Percentiles rank a stretch among this genome's conserved stretches.
Evolutionary conservation across 202 grass and related monocot genomes (phyloP).

Genomic region (Setaria viridis): DNA sequence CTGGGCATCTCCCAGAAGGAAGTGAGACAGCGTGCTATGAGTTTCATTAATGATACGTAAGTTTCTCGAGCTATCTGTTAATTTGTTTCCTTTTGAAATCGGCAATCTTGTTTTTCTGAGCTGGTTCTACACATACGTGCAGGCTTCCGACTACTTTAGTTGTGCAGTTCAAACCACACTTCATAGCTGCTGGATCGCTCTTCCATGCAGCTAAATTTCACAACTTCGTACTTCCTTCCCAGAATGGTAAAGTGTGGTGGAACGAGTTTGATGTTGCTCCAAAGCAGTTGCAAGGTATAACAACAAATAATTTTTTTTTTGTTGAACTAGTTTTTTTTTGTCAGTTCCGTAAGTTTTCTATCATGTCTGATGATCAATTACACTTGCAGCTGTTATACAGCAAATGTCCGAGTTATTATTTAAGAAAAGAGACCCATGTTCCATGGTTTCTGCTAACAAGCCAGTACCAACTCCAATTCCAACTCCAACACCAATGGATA

Average conservation of each 20-base stretch:
- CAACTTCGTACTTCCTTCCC: slow-evolving; percentile 46
- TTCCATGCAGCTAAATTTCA: slow-evolving; percentile 56
- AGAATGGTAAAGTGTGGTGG: slow-evolving; percentile 59
- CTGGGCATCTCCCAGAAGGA: slow-evolving; percentile 59
- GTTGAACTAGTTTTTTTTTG: background rate
- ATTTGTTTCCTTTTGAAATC: slow-evolving; percentile 35
- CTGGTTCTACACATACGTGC: slow-evolving; percentile 19
- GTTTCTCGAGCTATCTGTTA: slow-evolving; percentile 10
- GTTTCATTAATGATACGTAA: slow-evolving; percentile 69
- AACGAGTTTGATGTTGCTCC: slow-evolving; percentile 58
- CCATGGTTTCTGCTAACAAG: slow-evolving; percentile 10
- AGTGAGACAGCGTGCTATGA: slow-evolving; percentile 60
- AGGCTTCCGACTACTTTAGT: slow-evolving; percentile 59
- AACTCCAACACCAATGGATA: background rate
- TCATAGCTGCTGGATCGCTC: slow-evolving; percentile 64
- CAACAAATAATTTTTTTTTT: background rate
- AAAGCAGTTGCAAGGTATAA: slow-evolving; percentile 57
- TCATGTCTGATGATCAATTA: slow-evolving; percentile 24
- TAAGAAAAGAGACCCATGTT: slow-evolving; percentile 39
- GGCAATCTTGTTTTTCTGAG: slow-evolving; percentile 38
- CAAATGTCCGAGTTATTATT: slow-evolving; percentile 55
- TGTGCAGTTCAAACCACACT: slow-evolving; percentile 64
- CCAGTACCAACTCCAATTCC: slow-evolving; percentile 24
- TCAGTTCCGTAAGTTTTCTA: slow-evolving; percentile 2
- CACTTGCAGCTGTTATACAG: slow-evolving; percentile 48